Conservation (phyloP, 306 rosid genomes). For the Arachis stenosperma region DNA sequence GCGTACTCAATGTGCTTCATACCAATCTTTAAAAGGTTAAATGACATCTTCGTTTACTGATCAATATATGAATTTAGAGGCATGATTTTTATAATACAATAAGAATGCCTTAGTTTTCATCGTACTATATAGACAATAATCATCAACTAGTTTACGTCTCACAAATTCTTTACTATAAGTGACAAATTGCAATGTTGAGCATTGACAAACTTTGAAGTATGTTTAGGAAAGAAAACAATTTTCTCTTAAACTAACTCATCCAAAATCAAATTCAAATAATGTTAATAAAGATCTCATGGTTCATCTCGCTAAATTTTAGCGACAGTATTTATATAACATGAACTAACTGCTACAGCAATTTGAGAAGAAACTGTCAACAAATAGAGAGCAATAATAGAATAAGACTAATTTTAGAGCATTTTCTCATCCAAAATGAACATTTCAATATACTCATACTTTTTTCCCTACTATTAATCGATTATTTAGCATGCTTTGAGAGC, state of each 20-base stretch:
- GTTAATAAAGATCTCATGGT: constrained; percentile 1
- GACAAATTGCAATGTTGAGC: not conserved
- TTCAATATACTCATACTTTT: constrained; percentile 8
- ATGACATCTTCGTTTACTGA: no score
- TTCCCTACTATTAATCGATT: not conserved
- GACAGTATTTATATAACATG: not conserved
- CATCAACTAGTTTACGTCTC: not conserved
- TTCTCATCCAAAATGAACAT: not conserved
- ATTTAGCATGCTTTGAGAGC: not conserved
- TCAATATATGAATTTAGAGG: no score
- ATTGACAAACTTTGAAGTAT: not conserved
- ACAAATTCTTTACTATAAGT: not conserved
- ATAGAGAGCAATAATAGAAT: not conserved
- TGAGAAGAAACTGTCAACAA: not conserved
- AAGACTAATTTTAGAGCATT: not conserved
- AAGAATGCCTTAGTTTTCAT: no score
- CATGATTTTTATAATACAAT: no score
- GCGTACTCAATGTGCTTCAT: no score
- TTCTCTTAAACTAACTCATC: not conserved
- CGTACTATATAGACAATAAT: not conserved
- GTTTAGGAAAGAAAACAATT: constrained; percentile 1
- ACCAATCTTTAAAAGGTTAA: no score
- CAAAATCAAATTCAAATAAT: not conserved
- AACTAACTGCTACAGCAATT: not conserved
- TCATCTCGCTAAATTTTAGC: not conserved